Conservation (phyloP, 2,329 filamentous ascomycete genomes). For the Paraconiothyrium sp. region DNA sequence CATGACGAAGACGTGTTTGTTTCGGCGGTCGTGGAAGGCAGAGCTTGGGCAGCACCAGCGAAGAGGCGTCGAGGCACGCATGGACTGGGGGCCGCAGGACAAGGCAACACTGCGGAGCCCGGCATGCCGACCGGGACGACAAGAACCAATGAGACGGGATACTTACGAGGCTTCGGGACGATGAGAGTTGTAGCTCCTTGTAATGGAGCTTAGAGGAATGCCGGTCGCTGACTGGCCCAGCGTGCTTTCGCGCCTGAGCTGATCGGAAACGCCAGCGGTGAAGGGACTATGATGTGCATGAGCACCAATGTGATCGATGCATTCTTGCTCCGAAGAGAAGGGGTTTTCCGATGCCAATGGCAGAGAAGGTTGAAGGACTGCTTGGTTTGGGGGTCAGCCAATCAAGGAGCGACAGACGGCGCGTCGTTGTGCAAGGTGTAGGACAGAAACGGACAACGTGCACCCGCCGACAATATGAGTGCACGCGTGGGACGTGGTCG, state of each 20-base stretch:
- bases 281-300: conserved; percentile 58
- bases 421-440: conserved; percentile 45
- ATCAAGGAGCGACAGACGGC: conserved; percentile 40
- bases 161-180: conserved; percentile 67
- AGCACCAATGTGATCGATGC: conserved; percentile 55
- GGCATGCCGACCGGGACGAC: conserved; percentile 43
- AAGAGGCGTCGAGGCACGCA: conserved; percentile 45
- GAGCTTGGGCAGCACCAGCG: conserved; percentile 47
- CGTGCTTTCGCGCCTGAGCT: conserved; percentile 60
- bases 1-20: conserved; percentile 52
- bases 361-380: conserved; percentile 56
- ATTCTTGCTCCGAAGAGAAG: conserved; percentile 56
- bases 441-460: conserved; percentile 52
- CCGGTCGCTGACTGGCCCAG: conserved; percentile 57
- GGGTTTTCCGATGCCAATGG: conserved; percentile 55
- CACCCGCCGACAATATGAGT: conserved; percentile 37
- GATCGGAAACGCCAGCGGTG: conserved; percentile 57
- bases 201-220: conserved; percentile 58
- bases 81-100: conserved; percentile 45
- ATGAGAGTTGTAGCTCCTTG: conserved; percentile 61
- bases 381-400: conserved; percentile 54
- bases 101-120: conserved; percentile 50
- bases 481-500: conserved; percentile 45
- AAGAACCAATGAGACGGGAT: conserved; percentile 34
- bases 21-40: conserved; percentile 49